These are phyloP conservation scores for Nicotiana tabacum DNA, from an alignment of 257 asterid genomes.

Conservation along the genomic window DNA sequence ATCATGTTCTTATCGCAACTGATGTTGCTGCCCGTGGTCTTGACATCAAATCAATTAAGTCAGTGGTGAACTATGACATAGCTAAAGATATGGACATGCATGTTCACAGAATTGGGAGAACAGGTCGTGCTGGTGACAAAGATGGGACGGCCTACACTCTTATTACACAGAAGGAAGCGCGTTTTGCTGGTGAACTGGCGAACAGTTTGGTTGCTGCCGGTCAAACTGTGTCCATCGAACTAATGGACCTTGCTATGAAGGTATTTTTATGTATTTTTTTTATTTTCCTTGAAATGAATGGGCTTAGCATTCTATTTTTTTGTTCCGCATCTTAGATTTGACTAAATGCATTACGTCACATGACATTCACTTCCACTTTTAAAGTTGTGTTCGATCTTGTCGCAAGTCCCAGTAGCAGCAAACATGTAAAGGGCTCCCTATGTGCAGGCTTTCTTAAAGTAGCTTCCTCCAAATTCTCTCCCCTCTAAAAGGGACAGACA, in stretches of 20 bases:
- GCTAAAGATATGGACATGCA: conserved; percentile 99
- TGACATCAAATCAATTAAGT: conserved; percentile 94
- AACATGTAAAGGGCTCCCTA: background rate
- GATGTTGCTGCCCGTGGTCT: conserved; percentile 99
- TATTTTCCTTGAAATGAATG: background rate
- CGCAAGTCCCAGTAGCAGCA: background rate
- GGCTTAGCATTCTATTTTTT: background rate
- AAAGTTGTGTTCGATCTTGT: background rate
- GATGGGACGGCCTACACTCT: conserved; percentile 97
- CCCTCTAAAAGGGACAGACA: background rate
- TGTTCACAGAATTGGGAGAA: conserved; percentile 97
- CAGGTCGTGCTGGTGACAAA: conserved; percentile 99
- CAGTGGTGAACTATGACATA: conserved; percentile 89
- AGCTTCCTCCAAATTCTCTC: background rate
- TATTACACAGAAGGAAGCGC: conserved; percentile 85
- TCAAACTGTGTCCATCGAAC: conserved; percentile 73
- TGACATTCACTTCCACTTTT: background rate
- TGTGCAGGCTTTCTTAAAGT: background rate
- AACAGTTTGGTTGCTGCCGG: conserved; percentile 98
- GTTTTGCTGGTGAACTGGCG: conserved; percentile 92
- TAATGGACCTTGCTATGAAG: conserved; percentile 99
- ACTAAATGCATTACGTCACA: background rate
- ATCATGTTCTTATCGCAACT: conserved; percentile 94
- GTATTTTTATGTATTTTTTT: conserved; percentile 28
- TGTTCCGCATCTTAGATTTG: background rate